Conservation (phyloP, 495 filamentous ascomycete species). For the Podospora australis region DNA sequence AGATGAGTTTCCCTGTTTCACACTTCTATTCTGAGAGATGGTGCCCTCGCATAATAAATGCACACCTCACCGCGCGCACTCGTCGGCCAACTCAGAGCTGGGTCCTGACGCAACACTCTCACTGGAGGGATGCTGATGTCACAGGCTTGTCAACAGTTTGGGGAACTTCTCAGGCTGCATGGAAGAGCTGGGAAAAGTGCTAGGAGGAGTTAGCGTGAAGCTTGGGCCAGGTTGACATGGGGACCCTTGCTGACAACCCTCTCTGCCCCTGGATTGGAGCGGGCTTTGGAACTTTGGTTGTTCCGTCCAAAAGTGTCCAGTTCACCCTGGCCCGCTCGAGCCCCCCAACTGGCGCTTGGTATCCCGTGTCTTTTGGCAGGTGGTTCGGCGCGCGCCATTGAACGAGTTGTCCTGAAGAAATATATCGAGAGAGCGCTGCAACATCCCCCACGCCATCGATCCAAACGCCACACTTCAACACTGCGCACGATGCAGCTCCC, state of each 20-base stretch:
- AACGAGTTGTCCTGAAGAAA: conserved; percentile 22
- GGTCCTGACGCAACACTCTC: conserved; percentile 14
- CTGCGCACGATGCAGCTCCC: conserved; percentile 43
- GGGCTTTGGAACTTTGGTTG: conserved; percentile 19
- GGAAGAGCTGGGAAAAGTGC: no score
- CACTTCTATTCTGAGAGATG: background rate
- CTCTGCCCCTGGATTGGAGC: conserved; percentile 5
- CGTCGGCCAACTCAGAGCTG: background rate
- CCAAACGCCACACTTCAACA: conserved; percentile 5
- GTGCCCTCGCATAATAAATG: no score
- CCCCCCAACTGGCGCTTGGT: no score
- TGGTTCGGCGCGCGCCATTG: conserved; percentile 17
- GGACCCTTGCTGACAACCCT: background rate
- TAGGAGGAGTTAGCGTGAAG: background rate
- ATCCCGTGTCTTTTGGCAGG: conserved; percentile 13
- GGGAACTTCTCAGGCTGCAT: no score
- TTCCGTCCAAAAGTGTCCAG: conserved; percentile 19
- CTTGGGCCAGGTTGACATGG: conserved; percentile 3
- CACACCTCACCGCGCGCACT: background rate
- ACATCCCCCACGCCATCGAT: background rate
- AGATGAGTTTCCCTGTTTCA: background rate
- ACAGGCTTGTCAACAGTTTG: conserved; percentile 5
- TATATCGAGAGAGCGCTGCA: background rate
- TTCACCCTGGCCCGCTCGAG: no score
- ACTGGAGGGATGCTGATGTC: conserved; percentile 19